Evolutionary conservation across 345 rosid genomes (phyloP), one percentile per base, ranked within the genome.

Genomic region (Aethionema arabicum): DNA sequence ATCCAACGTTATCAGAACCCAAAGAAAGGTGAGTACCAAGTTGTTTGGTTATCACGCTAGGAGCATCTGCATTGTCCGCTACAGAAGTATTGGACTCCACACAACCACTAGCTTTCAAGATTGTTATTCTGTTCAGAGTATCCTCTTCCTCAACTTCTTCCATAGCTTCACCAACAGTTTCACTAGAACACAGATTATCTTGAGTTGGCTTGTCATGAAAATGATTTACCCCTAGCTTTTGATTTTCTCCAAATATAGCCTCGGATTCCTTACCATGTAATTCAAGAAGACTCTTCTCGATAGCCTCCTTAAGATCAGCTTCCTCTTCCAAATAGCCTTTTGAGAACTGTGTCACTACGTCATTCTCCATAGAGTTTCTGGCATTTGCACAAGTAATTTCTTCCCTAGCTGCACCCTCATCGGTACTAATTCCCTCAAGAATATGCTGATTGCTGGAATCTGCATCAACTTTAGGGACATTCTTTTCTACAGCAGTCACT

Each of bases 281-380:
- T 61, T 85, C 95, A 63, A 70, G 68, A 65, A 85, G 85, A 76
- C 99, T 93, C 79, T 88, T 90, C 78, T 84, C 69, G 65, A 93
- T 81, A 59, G 97, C 99, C 82, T 87, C 88, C 68, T 82, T 87
- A 61, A 87, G 77, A 73, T 84, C 86, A 74, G 88, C 80, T 73
- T 90, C 95, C 73, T 93, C 99, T 78, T 84, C 82, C 64, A 77
- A 43, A 70, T 63, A 46, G 45, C 96, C 93, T 78, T 68, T 83
- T 31, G 92, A 83, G 61, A 77, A 55, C 7, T 70, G 51, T 65
- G 67, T 69, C 29, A 52, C 74, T 44, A 77, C 73, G 61, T 66
- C 63, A 55, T 66, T 48, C 49, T 56, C 73, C 12, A 49, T 47
- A 38, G 74, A 61, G 29, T 37, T 74, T 47, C 69, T 67, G 33